Evolutionary conservation across 345 rosid genomes (phyloP).

Genomic region (Arabis hirsuta): DNA sequence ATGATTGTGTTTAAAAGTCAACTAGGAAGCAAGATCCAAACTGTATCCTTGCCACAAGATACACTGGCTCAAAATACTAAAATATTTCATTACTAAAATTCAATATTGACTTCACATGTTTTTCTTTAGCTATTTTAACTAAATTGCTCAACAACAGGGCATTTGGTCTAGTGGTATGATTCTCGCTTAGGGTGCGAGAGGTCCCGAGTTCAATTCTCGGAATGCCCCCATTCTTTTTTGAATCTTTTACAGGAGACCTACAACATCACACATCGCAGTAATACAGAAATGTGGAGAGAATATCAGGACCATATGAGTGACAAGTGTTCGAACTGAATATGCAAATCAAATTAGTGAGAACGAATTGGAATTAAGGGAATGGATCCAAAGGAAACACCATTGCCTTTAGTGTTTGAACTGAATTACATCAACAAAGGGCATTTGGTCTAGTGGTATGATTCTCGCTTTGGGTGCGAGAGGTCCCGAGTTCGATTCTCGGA

Average conservation of each 20-base stretch:
- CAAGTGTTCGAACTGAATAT: background rate
- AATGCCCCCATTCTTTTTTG: background rate
- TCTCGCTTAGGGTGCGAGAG: conserved; percentile 95
- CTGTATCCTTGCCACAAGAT: background rate
- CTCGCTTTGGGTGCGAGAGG: conserved; percentile 46
- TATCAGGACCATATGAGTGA: background rate
- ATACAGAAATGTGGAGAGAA: background rate
- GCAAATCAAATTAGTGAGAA: background rate
- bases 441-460: conserved; percentile 39
- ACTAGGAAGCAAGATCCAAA: background rate
- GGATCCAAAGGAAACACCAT: too few relatives aligned
- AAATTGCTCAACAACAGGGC: background rate
- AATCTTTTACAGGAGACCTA: background rate
- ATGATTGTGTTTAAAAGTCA: background rate
- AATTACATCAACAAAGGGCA: too few relatives aligned
- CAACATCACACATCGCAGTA: background rate
- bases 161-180: conserved; percentile 4
- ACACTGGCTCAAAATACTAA: background rate
- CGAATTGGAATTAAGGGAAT: too few relatives aligned
- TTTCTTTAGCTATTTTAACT: background rate
- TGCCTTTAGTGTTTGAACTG: too few relatives aligned
- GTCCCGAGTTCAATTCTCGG: conserved; percentile 84
- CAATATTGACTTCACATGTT: background rate
- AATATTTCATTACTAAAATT: background rate
- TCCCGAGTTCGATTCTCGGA: conserved; percentile 44